Base-by-base conservation (phyloP, 495 filamentous ascomycete genomes). In the Thermothielavioides terrestris region DNA sequence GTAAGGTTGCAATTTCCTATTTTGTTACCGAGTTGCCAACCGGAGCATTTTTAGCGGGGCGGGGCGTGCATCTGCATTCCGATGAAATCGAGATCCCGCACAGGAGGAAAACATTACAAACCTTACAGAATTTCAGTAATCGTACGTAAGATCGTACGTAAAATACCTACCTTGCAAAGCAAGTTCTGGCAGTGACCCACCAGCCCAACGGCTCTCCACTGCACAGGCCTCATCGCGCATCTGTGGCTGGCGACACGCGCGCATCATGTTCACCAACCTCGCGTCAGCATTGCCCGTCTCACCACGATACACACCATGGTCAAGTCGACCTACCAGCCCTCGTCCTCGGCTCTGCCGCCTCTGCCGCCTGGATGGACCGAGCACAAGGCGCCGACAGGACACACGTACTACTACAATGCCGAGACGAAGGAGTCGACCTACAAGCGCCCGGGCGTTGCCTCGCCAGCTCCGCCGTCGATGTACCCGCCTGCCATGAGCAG, bases 331-430 rank as follows among this genome's bases (percentile, higher is more conserved):
- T 75, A 83, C 62, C 77, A 75, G 46, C 73, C 76, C 10, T 68
- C 68, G 14, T 43, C 61, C 26, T 60, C 58, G 30, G 30, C 54
- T n/a, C 53, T 69, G 27, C 71, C 74, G 41, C 81, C 86, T 15
- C 70, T 95, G 3, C 82, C 83, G 7, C 75, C 81, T 20, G 91
- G 87, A 20, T 97, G 90, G 90, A 88, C 87, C 22, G 87, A 94
- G 66, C 89, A 96, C 68, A 89, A 85, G 72, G 87, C 91, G 49
- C 89, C 89, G 14, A 83, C 86, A 49, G 89, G 90, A 6, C 89
- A 94, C 61, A 73, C 77, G 12, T 96, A 94, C 68, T 95, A 90
- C 63, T 92, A 94, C 69, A 86, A 95, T 69, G 71, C 81, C n/a
- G 67, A 75, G 26, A 95, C 88, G 0, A 90, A 94, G 60, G 71